Evolutionary conservation across 1,284 basidiomycete genomes (phyloP).

Genomic region (Trichosporon coremiiforme): DNA sequence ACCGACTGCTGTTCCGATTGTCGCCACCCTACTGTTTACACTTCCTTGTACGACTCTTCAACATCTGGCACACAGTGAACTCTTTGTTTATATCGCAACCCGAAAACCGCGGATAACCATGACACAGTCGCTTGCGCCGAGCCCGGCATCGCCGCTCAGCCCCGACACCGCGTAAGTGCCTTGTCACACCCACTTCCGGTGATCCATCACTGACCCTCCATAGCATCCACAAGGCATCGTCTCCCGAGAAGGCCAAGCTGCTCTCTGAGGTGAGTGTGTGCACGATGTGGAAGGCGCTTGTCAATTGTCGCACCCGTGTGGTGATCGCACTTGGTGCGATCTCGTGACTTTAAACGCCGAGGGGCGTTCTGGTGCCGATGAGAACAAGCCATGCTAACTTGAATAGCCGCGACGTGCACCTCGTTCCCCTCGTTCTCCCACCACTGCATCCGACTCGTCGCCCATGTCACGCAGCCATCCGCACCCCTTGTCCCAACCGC

Average conservation of each 20-base stretch:
- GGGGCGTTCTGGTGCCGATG: constrained; percentile 8
- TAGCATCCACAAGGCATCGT: constrained; percentile 12
- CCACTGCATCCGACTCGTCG: constrained; percentile 10
- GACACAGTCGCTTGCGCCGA: constrained; percentile 16
- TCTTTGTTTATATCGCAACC: too few relatives aligned
- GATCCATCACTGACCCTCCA: not conserved
- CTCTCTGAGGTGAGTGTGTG: constrained; percentile 19
- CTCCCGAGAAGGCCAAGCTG: constrained; percentile 19
- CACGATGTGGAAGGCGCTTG: not conserved
- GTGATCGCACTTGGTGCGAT: constrained; percentile 5
- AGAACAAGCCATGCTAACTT: constrained; percentile 14
- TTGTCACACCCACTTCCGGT: not conserved
- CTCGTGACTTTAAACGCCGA: constrained; percentile 15
- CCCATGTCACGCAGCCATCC: constrained; percentile 21
- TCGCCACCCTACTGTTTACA: not conserved
- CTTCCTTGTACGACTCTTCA: not conserved
- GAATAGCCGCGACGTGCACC: constrained; percentile 15
- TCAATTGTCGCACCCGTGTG: constrained; percentile 3
- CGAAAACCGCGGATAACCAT: not conserved
- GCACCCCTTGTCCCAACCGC: constrained; percentile 30
- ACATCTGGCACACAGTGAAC: not conserved
- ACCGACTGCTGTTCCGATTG: not conserved
- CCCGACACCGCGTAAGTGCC: constrained; percentile 16
- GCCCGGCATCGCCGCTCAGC: constrained; percentile 16
- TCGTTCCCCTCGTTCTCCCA: constrained; percentile 17